Conservation (phyloP, 106 monocot genomes). For the Hemerocallis citrina region DNA sequence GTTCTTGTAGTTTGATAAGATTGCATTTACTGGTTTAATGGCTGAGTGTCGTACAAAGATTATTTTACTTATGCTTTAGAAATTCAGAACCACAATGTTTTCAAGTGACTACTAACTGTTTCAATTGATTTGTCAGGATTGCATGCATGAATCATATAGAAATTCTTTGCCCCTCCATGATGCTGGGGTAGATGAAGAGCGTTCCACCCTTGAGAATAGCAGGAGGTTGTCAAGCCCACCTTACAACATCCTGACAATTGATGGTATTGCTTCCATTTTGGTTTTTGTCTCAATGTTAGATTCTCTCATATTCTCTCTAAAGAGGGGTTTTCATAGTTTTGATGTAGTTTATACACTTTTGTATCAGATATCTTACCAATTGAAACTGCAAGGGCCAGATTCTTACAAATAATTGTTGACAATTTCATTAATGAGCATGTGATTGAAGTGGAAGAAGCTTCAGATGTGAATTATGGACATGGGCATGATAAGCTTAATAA, state of each 20-base stretch:
- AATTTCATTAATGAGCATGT: slow-evolving; percentile 72
- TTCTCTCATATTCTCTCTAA: not conserved
- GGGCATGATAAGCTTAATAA: slow-evolving; percentile 59
- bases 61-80: no score
- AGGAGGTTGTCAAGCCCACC: slow-evolving; percentile 43
- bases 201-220: slow-evolving; percentile 42
- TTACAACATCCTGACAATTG: slow-evolving; percentile 39
- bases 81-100: not conserved
- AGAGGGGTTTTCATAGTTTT: not conserved
- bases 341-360: not conserved
- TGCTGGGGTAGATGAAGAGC: slow-evolving; percentile 55
- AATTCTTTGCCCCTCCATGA: slow-evolving; percentile 63
- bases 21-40: no score
- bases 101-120: not conserved
- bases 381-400: slow-evolving; percentile 71
- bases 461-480: slow-evolving; percentile 31
- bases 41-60: no score
- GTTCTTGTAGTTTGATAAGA: no score
- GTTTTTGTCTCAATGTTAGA: not conserved
- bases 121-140: slow-evolving; percentile 43
- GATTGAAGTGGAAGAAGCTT: slow-evolving; percentile 40
- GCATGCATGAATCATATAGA: slow-evolving; percentile 63
- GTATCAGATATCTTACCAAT: slow-evolving; percentile 78
- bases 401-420: slow-evolving; percentile 74
- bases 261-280: slow-evolving; percentile 30